These are phyloP conservation scores for Scopulariopsis brevicaulis DNA, from an alignment of 2,329 filamentous ascomycete genomes.

Conservation along the genomic window DNA sequence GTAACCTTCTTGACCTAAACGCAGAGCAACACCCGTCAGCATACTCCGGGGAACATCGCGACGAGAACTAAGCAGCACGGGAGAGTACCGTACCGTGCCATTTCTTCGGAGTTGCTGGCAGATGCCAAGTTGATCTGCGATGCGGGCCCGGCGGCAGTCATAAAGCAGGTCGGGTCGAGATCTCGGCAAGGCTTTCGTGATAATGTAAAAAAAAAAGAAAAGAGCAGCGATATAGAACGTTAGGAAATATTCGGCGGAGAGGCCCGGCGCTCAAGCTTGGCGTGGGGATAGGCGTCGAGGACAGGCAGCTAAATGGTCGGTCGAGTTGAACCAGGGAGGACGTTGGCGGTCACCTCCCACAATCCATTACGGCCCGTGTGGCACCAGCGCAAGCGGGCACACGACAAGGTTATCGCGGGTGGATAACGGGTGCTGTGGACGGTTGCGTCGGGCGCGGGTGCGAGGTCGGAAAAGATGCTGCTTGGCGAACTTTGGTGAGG, in stretches of 20 bases:
- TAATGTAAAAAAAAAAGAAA: not conserved
- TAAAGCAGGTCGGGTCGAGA: not conserved
- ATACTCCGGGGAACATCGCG: not conserved
- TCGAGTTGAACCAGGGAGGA: not conserved
- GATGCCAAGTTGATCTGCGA: conserved; percentile 3
- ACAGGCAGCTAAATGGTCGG: not conserved
- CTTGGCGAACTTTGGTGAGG: not conserved
- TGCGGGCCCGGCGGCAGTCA: not conserved
- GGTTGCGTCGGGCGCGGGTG: not conserved
- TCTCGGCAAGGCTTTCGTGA: not conserved
- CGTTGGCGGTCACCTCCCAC: not conserved
- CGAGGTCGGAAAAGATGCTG: not conserved
- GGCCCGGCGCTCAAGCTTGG: not conserved
- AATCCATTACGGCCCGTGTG: not conserved
- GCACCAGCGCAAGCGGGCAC: not conserved
- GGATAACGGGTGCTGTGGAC: not conserved
- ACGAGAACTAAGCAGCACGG: not conserved
- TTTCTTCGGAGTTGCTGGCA: conserved; percentile 9
- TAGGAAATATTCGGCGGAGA: not conserved
- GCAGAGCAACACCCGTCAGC: not conserved
- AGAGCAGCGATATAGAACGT: not conserved
- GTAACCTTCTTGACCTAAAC: not conserved
- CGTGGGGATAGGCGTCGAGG: not conserved
- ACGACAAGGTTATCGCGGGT: not conserved
- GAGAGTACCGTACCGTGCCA: conserved; percentile 7